Evolutionary conservation across 768 basidiomycete genomes (phyloP).

Genomic region (Leccinum boreale): DNA sequence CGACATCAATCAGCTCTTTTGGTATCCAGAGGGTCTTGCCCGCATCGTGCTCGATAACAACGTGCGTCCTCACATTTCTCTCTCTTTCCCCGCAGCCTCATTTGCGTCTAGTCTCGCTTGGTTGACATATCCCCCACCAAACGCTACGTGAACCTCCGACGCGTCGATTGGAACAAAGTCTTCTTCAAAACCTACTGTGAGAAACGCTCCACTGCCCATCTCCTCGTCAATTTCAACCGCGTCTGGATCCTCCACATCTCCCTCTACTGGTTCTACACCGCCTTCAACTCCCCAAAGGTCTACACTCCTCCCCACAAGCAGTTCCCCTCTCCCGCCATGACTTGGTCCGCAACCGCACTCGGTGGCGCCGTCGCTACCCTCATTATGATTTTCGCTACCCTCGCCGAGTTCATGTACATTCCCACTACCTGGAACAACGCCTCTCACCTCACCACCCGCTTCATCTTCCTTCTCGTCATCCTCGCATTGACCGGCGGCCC

Average conservation of each 20-base stretch:
- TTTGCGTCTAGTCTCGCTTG: conserved; percentile 66
- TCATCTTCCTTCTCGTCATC: conserved; percentile 88
- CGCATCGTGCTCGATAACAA: conserved; percentile 88
- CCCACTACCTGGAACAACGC: conserved; percentile 99
- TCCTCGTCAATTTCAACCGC: conserved; percentile 98
- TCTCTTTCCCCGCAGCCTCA: conserved; percentile 4
- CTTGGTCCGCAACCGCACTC: conserved; percentile 93
- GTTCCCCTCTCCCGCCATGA: conserved; percentile 80
- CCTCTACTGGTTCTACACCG: conserved; percentile 94
- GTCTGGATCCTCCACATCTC: conserved; percentile 97
- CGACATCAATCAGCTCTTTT: conserved; percentile 98
- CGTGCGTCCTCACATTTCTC: conserved; percentile 40
- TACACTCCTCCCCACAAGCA: conserved; percentile 72
- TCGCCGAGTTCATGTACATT: conserved; percentile 95
- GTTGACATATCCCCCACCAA: conserved; percentile 90
- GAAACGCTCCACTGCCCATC: conserved; percentile 88
- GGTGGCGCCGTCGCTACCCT: conserved; percentile 90
- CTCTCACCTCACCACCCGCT: conserved; percentile 90
- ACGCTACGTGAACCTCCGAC: conserved; percentile 88
- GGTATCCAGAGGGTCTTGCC: conserved; percentile 98
- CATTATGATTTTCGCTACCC: conserved; percentile 92
- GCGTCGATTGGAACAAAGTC: conserved; percentile 89
- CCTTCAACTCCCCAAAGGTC: conserved; percentile 93
- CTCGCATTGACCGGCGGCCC: conserved; percentile 92
- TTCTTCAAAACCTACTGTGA: conserved; percentile 99